A percentile compares a stretch with the other conserved stretches of the same genome.
phyloP scores from a whole-genome alignment of 805 yeast species.

The Metschnikowia colocasiae region DNA sequence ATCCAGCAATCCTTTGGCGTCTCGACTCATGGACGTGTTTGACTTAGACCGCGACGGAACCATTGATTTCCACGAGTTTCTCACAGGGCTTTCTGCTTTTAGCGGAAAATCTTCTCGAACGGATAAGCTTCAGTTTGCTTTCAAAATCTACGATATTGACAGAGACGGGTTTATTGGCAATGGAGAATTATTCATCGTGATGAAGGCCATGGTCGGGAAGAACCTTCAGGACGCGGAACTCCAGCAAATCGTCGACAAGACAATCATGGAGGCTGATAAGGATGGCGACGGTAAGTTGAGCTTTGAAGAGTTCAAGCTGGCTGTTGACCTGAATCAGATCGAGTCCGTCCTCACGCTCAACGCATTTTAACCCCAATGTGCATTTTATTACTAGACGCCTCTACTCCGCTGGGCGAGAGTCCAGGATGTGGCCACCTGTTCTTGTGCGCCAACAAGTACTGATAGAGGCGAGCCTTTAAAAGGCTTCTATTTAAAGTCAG shows the following conservation, averaged over 20 bases:
- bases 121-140: conserved; percentile 85
- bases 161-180: conserved; percentile 92
- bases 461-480: not conserved
- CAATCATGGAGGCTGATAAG: conserved; percentile 93
- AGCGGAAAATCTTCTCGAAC: conserved; percentile 76
- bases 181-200: conserved; percentile 88
- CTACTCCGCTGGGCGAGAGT: not conserved
- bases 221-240: conserved; percentile 81
- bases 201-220: conserved; percentile 96
- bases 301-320: conserved; percentile 80
- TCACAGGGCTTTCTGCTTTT: conserved; percentile 80
- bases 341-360: conserved; percentile 59
- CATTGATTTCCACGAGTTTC: conserved; percentile 93
- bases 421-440: not conserved
- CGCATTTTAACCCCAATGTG: conserved; percentile 26
- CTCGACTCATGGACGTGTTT: conserved; percentile 87
- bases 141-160: conserved; percentile 92
- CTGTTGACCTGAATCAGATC: conserved; percentile 55
- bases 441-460: no score
- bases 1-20: conserved; percentile 82
- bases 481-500: not conserved
- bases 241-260: conserved; percentile 95
- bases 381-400: not conserved
- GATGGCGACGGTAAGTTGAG: conserved; percentile 86
- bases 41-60: conserved; percentile 91